Base-by-base conservation (phyloP, 139 green algal species). In the Volvox reticuliferus region DNA sequence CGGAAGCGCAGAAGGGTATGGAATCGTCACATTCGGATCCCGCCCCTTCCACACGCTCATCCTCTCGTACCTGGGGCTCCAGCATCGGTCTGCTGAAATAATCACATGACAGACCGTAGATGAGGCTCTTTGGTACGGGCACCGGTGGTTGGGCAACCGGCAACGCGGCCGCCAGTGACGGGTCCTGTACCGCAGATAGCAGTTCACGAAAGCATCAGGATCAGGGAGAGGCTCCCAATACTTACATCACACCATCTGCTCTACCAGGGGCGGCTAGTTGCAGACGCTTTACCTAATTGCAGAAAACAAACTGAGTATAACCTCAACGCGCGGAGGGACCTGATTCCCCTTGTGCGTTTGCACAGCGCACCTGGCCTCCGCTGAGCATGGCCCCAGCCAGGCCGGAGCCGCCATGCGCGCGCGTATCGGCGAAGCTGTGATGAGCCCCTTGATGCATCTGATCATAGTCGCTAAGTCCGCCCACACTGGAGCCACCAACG, bases 11-110 rank as follows among this genome's bases (percentile, higher is more conserved):
- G 44, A 55, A 55, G 44, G 44, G 44, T 55, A 55, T 55, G 44
- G 5, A 55, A 55, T 55, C 44, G 33, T 21, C 2, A 82, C 77
- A 13, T 32, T 30, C 19, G 6, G 26, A 30, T 19, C 71, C 71
- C 71, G 9, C 16, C 1, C 33, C 32, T 33, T 21, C 32, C 19
- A 3, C 32, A 1, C 9, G 9, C 32, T 5, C 19, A 35, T 17
- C 17, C 21, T 35, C 26, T 32, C 83, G 69, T 65, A 94, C 95
- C 92, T 95, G 91, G 19, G 96, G 95, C 89, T 96, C 94, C 75
- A 98, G 92, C 92, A 97, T 93, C 3, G 96, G 95, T 82, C 95
- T 92, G 44, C 92, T 95, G 91, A 98, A 98, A 83, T 95, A 92
- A 17, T 97, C 92, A 71, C 93, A 96, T 65, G 86, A 94, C 26